phyloP scores from a whole-genome alignment of 106 monocot species.

The Phalaenopsis aphrodite region DNA sequence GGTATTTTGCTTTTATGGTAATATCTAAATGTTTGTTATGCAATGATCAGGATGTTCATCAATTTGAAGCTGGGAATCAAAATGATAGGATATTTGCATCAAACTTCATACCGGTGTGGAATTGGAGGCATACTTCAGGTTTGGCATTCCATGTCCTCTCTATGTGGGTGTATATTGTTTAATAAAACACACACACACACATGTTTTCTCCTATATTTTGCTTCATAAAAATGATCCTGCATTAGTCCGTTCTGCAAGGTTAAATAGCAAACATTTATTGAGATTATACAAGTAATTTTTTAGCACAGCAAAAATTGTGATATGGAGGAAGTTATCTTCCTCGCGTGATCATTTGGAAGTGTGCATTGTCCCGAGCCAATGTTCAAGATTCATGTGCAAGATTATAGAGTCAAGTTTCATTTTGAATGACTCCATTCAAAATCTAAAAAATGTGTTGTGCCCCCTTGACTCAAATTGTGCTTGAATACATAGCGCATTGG shows the following conservation, averaged over 20 bases:
- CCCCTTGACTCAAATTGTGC: no score
- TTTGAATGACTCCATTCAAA: neutral
- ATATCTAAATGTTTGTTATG: neutral
- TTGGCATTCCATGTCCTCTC: neutral
- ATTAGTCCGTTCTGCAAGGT: no score
- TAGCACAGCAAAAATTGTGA: neutral
- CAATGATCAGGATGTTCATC: slow-evolving; percentile 47
- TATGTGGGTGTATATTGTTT: neutral
- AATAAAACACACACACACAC: neutral
- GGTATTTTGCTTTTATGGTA: neutral
- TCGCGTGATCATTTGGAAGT: neutral
- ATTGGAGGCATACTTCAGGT: slow-evolving; percentile 49
- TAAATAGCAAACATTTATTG: no score
- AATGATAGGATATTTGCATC: slow-evolving; percentile 72
- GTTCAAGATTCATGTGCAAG: neutral
- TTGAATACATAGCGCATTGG: no score
- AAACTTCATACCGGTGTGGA: slow-evolving; percentile 87
- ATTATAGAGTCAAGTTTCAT: neutral
- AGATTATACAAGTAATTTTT: no score
- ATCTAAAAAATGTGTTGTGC: no score
- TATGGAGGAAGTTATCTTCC: neutral
- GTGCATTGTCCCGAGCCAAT: neutral
- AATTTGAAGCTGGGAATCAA: slow-evolving; percentile 47
- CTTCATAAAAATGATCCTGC: no score
- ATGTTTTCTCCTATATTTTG: neutral